Evolutionary conservation across 129 eudicot genomes (phyloP).

Genomic region (Helianthus tuberosus): DNA sequence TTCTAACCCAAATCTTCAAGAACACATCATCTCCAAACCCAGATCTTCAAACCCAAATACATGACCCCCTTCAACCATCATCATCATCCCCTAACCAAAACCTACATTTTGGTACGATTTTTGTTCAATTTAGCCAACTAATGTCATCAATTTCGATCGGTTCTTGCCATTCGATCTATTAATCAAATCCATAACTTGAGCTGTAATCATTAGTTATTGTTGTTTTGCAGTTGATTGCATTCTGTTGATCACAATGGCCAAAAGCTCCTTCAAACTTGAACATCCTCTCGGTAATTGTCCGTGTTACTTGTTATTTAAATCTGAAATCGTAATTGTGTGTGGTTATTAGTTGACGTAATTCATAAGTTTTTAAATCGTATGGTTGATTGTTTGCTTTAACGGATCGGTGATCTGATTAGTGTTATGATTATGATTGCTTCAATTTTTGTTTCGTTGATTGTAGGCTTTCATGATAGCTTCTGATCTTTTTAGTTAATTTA

Average conservation of each 20-base stretch:
- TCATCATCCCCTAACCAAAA: no score
- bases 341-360: not conserved
- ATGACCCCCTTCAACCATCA: no score
- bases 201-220: conserved; percentile 12
- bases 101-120: conserved; percentile 15
- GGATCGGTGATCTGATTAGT: not conserved
- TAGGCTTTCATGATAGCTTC: not conserved
- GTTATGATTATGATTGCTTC: not conserved
- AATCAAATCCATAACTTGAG: conserved; percentile 29
- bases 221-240: conserved; percentile 19
- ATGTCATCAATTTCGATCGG: not conserved
- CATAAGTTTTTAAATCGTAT: not conserved
- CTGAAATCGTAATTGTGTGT: not conserved
- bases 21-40: no score
- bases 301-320: not conserved
- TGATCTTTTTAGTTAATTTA: not conserved
- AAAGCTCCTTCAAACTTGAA: conserved; percentile 82
- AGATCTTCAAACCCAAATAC: no score
- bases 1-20: no score
- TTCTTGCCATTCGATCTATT: not conserved
- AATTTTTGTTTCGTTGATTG: not conserved
- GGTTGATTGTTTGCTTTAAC: not conserved
- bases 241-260: conserved; percentile 53
- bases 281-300: conserved; percentile 73
- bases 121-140: not conserved